Percentiles rank a stretch among this genome's conserved stretches.
phyloP scores from a whole-genome alignment of 305 asterid genomes.

The Plantago rigida region DNA sequence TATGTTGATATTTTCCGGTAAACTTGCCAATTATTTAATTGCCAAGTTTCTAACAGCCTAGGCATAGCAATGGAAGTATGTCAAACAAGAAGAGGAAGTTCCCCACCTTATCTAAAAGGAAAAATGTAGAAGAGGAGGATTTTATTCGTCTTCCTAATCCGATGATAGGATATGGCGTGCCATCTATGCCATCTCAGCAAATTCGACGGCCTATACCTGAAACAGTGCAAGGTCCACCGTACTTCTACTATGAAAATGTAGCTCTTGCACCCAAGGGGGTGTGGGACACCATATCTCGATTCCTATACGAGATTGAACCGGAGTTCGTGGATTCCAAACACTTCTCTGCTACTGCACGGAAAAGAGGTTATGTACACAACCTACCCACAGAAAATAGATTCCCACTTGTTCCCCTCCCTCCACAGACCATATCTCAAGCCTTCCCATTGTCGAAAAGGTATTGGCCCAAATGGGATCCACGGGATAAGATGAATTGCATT shows the following conservation, averaged over 20 bases:
- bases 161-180: conserved; percentile 78
- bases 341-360: conserved; percentile 72
- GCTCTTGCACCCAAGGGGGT: conserved; percentile 92
- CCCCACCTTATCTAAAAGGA: conserved; percentile 25
- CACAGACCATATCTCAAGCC: conserved; percentile 61
- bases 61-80: conserved; percentile 25
- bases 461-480: conserved; percentile 90
- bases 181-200: conserved; percentile 32
- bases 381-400: conserved; percentile 58
- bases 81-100: conserved; percentile 48
- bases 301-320: conserved; percentile 52
- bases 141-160: conserved; percentile 65
- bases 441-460: conserved; percentile 68
- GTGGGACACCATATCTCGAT: conserved; percentile 73
- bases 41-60: conserved; percentile 8
- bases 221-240: conserved; percentile 62
- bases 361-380: conserved; percentile 80
- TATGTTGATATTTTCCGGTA: background rate
- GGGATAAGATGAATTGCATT: conserved; percentile 72
- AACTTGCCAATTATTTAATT: background rate
- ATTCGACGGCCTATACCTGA: conserved; percentile 47
- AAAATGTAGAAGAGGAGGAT: conserved; percentile 29
- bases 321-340: conserved; percentile 85
- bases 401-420: conserved; percentile 72
- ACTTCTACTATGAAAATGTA: conserved; percentile 79